Base-by-base conservation (phyloP, 257 asterid species). In the Mitragyna speciosa region DNA sequence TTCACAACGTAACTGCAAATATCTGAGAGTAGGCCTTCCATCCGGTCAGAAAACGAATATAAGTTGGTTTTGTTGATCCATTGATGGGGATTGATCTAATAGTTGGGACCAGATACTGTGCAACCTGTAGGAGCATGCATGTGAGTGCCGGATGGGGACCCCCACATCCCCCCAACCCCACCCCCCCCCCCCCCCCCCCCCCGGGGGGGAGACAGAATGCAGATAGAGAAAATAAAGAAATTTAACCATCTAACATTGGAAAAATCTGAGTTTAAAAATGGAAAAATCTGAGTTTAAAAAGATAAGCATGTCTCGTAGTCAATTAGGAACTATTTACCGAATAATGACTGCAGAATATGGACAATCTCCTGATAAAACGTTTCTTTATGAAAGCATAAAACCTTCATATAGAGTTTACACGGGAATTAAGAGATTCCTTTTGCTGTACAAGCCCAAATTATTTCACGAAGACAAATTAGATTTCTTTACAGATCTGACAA, bases 11-110 rank as follows among this genome's bases (percentile, higher is more conserved):
- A 88, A 95, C 99, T 81, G 97, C 90, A 86, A 95, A 95, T 81
- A 95, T 93, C 91, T 92, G 93, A 70, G 99, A 89, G 82, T 92
- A 95, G 81, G 99, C 98, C 86, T 95, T 95, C 79, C 92, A 81
- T 85, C 99, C 99, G 2, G 97, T 93, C 76, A 95, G 96, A 81
- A 91, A 95, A 31, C 97, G 97, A n/a, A 95, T 90, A 89, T 95
- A 95, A 7, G 99, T 93, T 64, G 98, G 97, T 83, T 81, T 95
- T 43, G 89, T 83, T 51, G 97, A 91, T 82, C 97, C 96, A 65
- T 82, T 89, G 41, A 88, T 78, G 43, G 96, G 98, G 77, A 95
- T 83, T 17, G 91, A 84, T 87, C 99, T 88, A 78, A 95, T 92
- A 81, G 83, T 92, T 45, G 96, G 99, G 73, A 95, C 97, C 63